Evolutionary conservation across 148 eudicot genomes (phyloP).

Genomic region (Talinum fruticosum): DNA sequence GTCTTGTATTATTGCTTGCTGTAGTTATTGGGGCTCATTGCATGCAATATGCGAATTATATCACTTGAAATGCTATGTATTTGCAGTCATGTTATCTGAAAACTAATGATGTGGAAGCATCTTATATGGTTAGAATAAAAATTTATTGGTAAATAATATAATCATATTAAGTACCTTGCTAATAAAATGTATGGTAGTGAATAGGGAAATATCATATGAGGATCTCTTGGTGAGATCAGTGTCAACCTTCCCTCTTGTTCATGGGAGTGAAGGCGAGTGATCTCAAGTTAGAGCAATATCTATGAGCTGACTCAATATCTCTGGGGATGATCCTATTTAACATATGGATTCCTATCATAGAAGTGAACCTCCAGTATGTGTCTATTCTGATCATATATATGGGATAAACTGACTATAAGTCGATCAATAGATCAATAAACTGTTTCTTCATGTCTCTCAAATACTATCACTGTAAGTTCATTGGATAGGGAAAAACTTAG

Average conservation of each 20-base stretch:
- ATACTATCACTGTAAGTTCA: no score
- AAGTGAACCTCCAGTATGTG: no score
- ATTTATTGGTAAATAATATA: background rate
- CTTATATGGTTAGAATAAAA: background rate
- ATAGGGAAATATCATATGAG: background rate
- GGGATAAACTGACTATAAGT: no score
- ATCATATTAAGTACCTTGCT: background rate
- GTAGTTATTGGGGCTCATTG: background rate
- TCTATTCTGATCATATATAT: no score
- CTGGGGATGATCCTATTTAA: no score
- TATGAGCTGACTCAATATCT: no score
- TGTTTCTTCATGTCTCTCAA: no score
- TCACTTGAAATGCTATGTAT: background rate
- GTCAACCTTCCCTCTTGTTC: background rate
- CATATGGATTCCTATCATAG: no score
- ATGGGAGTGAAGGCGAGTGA: background rate
- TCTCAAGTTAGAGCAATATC: background rate
- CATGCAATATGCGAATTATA: background rate
- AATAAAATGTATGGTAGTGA: background rate
- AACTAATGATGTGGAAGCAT: background rate
- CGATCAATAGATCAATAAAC: no score
- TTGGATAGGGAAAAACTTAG: no score
- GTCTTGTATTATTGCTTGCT: background rate
- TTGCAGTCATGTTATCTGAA: background rate
- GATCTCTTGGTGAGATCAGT: background rate